Evolutionary conservation across 768 basidiomycete species (phyloP).

Genomic region (Rickenella mellea): DNA sequence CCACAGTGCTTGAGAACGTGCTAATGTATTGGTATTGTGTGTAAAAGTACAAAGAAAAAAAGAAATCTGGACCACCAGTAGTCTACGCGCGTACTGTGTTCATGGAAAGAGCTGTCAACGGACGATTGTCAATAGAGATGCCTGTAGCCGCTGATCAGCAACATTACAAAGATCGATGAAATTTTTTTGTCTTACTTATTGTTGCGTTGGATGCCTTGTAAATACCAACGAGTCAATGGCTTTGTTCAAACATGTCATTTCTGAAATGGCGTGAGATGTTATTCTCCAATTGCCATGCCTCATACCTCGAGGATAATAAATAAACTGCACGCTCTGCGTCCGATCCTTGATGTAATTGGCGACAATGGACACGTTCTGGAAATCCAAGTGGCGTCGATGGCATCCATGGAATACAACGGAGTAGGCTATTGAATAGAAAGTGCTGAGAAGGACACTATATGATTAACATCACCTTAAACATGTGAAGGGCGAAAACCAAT

Average conservation of each 20-base stretch:
- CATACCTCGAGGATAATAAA: slow-evolving; percentile 90
- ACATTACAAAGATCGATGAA: neutral
- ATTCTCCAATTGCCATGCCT: too few species aligned
- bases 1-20: too few species aligned
- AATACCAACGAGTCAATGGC: slow-evolving; percentile 94
- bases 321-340: slow-evolving; percentile 95
- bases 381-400: slow-evolving; percentile 94
- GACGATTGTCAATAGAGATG: slow-evolving; percentile 75
- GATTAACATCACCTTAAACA: slow-evolving; percentile 86
- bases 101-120: slow-evolving; percentile 25
- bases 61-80: too few species aligned
- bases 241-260: slow-evolving; percentile 97
- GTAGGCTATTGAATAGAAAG: slow-evolving; percentile 72
- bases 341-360: slow-evolving; percentile 97
- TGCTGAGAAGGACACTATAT: neutral
- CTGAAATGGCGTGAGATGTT: too few species aligned
- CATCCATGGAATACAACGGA: slow-evolving; percentile 97
- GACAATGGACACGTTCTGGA: slow-evolving; percentile 96
- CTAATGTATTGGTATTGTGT: too few species aligned
- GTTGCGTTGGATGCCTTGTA: slow-evolving; percentile 96
- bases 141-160: slow-evolving; percentile 31
- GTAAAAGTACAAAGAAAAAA: too few species aligned
- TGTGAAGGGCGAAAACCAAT: slow-evolving; percentile 94
- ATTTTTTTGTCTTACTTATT: slow-evolving; percentile 35
- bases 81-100: too few species aligned